Conservation (phyloP, 345 rosid genomes). For the Syzygium aqueum region DNA sequence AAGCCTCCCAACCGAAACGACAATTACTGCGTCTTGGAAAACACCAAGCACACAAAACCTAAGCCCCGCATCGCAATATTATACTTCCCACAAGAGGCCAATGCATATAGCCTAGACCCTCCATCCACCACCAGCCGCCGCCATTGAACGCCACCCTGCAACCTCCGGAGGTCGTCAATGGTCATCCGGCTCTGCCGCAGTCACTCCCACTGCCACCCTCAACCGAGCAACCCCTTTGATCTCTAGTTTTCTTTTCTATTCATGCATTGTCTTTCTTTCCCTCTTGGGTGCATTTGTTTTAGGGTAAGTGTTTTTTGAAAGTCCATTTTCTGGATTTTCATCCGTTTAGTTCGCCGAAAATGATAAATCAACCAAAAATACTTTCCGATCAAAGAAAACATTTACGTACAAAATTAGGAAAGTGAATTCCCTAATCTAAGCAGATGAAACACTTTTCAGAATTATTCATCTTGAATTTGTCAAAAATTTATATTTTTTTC, state of each 20-base stretch:
- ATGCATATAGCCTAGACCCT: neutral
- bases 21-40: neutral
- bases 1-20: neutral
- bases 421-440: no score
- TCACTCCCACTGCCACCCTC: neutral
- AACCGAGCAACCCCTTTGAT: neutral
- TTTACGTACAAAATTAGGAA: no score
- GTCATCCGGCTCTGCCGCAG: neutral
- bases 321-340: no score
- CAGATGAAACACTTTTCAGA: no score
- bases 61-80: neutral
- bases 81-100: neutral
- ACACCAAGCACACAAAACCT: neutral
- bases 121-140: neutral
- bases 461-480: no score
- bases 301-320: no score
- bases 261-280: neutral
- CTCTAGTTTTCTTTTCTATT: neutral
- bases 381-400: no score
- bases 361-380: no score
- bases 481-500: no score
- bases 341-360: no score
- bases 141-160: neutral
- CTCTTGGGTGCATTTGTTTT: neutral
- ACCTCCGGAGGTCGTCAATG: accelerated